Percentiles rank a stretch among this genome's conserved stretches.
phyloP scores from a whole-genome alignment of 2,329 filamentous ascomycete genomes.

The Ascosphaera acerosa region DNA sequence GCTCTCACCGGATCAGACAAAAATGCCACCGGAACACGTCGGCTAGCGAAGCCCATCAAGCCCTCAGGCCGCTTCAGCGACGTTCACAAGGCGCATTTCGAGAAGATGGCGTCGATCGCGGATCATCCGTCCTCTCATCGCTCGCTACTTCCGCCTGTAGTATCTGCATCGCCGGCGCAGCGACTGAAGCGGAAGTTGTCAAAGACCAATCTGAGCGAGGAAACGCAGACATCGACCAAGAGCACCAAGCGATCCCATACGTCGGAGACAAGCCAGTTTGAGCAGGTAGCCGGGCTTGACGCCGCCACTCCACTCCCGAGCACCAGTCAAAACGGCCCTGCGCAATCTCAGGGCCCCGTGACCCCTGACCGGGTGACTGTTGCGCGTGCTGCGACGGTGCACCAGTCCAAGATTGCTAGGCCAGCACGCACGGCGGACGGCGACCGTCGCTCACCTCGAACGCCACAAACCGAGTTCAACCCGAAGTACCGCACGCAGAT shows the following conservation, averaged over 20 bases:
- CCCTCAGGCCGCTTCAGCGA: constrained; percentile 60
- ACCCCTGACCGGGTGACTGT: constrained; percentile 60
- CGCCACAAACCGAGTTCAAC: constrained; percentile 24
- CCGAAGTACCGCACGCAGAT: constrained; percentile 18
- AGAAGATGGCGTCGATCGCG: constrained; percentile 93
- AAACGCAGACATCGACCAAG: constrained; percentile 13
- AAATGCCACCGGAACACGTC: constrained; percentile 28
- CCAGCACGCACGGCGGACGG: constrained; percentile 27
- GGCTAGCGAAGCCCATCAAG: constrained; percentile 56
- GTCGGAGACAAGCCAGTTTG: constrained; percentile 7
- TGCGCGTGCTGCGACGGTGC: constrained; percentile 31
- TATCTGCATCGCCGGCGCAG: constrained; percentile 10
- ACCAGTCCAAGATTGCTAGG: constrained; percentile 28
- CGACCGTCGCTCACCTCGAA: constrained; percentile 19
- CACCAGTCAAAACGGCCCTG: background rate
- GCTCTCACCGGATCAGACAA: no score
- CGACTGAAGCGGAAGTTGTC: constrained; percentile 27
- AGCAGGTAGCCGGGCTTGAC: constrained; percentile 2
- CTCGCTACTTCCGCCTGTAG: constrained; percentile 9
- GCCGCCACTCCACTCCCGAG: background rate
- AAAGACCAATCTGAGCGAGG: constrained; percentile 40
- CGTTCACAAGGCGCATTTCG: constrained; percentile 66
- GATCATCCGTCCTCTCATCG: constrained; percentile 51
- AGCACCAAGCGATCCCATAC: constrained; percentile 7
- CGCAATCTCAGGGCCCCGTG: no score